Evolutionary conservation across 257 asterid genomes (phyloP), one percentile per base, ranked within the genome.

Genomic region (Rubia yunnanensis): DNA sequence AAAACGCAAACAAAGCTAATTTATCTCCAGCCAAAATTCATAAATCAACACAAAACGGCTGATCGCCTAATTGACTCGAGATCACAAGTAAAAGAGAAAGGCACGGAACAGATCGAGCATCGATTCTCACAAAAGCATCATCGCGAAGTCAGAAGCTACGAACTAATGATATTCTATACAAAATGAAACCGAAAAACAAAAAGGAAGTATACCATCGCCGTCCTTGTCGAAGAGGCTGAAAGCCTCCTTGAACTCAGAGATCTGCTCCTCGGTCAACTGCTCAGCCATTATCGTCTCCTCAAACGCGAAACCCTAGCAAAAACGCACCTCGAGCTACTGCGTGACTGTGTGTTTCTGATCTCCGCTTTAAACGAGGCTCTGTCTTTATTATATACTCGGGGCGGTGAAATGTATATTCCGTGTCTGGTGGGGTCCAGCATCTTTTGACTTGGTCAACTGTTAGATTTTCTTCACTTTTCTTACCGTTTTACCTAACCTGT

Each of bases 231-330:
- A 76, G 23, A 76, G 80, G 69, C 80, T 76, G 67, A 76, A 76
- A 53, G 80, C 80, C 24, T 76, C 80, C 80, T 76, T 76, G 63
- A 76, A 76, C 74, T 76, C 80, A 41, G 80, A 71, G 74, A 76
- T 76, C 77, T 76, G 80, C 65, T 76, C 80, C 72, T 72, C 77
- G 7, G 80, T 76, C 57, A 76, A 67, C 64, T 72, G 77, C 46
- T 76, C 80, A 1, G 80, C 80, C 80, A 76, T 76, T 61, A 20
- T 65, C 44, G 30, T 17, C 17, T 7, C n/a, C 20, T 22, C 2
- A 1, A 36, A 6, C 38, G 24, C 64, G 20, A 57, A 69, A 49
- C 67, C 73, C 65, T 58, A 60, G 30, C 20, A 32, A 13, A 22
- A 9, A 5, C 7, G 32, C 11, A 6, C 36, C 58, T 52, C 14